Evolutionary conservation across 495 filamentous ascomycete genomes (phyloP).

Genomic region (Xylaria palmicola): DNA sequence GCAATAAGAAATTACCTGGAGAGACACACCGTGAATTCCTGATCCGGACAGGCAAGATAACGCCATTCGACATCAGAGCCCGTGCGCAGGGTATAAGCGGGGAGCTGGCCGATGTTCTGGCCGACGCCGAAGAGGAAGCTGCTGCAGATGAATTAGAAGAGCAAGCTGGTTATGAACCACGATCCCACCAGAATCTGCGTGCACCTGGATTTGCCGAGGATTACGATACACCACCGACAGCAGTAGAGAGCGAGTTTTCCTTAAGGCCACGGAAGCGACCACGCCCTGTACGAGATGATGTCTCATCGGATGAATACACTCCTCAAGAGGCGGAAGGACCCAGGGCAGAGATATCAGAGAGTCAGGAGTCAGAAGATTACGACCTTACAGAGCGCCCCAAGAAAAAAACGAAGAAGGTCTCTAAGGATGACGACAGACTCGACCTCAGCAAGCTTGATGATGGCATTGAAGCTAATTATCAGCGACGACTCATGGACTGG

Average conservation of each 20-base stretch:
- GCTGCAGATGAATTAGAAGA: slow-evolving; percentile 54
- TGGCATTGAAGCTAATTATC: slow-evolving; percentile 83
- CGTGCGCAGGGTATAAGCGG: slow-evolving; percentile 55
- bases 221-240: slow-evolving; percentile 24
- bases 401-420: slow-evolving; percentile 40
- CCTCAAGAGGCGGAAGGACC: slow-evolving; percentile 33
- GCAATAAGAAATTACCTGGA: slow-evolving; percentile 57
- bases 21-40: slow-evolving; percentile 87
- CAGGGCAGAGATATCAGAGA: slow-evolving; percentile 28
- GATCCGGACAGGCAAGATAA: slow-evolving; percentile 95
- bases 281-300: slow-evolving; percentile 29
- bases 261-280: slow-evolving; percentile 51
- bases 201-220: slow-evolving; percentile 72
- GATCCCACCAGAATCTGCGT: slow-evolving; percentile 79
- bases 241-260: slow-evolving; percentile 49
- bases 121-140: slow-evolving; percentile 68
- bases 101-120: slow-evolving; percentile 67
- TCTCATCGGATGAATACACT: slow-evolving; percentile 46
- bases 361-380: slow-evolving; percentile 38
- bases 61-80: slow-evolving; percentile 78
- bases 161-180: slow-evolving; percentile 52
- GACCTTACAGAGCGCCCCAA: slow-evolving; percentile 33
- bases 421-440: slow-evolving; percentile 53
- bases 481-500: slow-evolving; percentile 75
- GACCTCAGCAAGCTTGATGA: slow-evolving; percentile 83